These are phyloP conservation scores for Phoma herbarum DNA, from an alignment of 2,329 filamentous ascomycete genomes.

Conservation along the genomic window DNA sequence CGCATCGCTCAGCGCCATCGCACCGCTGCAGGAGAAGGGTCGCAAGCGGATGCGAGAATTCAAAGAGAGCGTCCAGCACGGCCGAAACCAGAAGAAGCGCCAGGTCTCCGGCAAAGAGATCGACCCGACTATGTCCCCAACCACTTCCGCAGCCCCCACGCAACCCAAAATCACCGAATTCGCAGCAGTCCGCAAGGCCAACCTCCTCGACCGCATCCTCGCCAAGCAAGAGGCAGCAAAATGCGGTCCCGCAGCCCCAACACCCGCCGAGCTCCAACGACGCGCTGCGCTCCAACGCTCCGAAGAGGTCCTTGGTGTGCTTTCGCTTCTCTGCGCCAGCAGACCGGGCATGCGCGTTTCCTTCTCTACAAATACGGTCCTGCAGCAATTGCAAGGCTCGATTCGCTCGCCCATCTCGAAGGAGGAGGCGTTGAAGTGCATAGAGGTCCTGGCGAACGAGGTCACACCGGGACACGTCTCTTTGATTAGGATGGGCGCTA, in stretches of 20 bases:
- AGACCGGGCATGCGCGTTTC: constrained; percentile 50
- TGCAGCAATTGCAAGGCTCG: constrained; percentile 57
- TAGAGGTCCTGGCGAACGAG: constrained; percentile 56
- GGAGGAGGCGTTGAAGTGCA: constrained; percentile 55
- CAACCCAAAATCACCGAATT: constrained; percentile 51
- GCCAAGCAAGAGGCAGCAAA: constrained; percentile 58
- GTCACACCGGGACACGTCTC: constrained; percentile 56
- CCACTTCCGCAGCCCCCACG: constrained; percentile 27
- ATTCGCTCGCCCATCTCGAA: constrained; percentile 56
- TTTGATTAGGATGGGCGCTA: constrained; percentile 48
- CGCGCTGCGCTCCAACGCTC: constrained; percentile 57
- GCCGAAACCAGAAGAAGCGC: constrained; percentile 44
- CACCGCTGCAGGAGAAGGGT: constrained; percentile 70
- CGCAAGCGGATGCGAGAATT: constrained; percentile 74
- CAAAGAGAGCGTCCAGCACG: constrained; percentile 65
- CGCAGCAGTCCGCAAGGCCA: constrained; percentile 53
- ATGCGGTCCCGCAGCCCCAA: constrained; percentile 50
- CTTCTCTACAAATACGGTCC: constrained; percentile 55
- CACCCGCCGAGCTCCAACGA: constrained; percentile 56
- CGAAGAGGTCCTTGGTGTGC: constrained; percentile 55
- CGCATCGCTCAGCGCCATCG: constrained; percentile 61
- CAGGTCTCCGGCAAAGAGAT: constrained; percentile 45
- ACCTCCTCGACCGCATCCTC: constrained; percentile 61
- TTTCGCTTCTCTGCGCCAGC: constrained; percentile 54
- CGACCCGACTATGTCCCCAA: constrained; percentile 25